Conservation (phyloP, 306 rosid genomes). For the Crotalaria pallida region DNA sequence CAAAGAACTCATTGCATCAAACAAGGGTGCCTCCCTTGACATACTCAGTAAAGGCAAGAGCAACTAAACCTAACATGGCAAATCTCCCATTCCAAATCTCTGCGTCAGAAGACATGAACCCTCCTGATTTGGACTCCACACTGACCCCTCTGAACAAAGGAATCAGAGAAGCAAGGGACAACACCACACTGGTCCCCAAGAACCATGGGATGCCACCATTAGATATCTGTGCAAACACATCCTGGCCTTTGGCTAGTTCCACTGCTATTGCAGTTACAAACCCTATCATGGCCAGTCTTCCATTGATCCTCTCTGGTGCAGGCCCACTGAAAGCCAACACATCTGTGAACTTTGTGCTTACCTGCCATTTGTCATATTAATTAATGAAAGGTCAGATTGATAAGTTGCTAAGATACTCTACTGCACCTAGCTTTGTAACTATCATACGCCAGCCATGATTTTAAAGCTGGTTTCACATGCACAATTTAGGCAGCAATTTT, state of each 20-base stretch:
- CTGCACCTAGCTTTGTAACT: too few species aligned
- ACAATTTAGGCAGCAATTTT: too few species aligned
- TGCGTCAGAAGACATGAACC: conserved; percentile 60
- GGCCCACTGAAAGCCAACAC: conserved; percentile 75
- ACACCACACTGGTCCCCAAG: conserved; percentile 46
- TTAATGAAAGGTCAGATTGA: background rate
- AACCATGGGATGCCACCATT: conserved; percentile 72
- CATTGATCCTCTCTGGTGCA: conserved; percentile 91
- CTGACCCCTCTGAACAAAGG: conserved; percentile 66
- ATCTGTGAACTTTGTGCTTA: conserved; percentile 50
- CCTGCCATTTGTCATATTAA: conserved; percentile 15
- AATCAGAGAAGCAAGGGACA: conserved; percentile 60
- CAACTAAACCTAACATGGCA: conserved; percentile 85
- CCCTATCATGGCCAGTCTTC: conserved; percentile 84
- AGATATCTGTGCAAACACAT: conserved; percentile 49
- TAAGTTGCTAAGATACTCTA: too few species aligned
- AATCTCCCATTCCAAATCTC: conserved; percentile 81
- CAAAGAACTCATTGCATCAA: background rate
- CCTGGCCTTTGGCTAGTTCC: conserved; percentile 61
- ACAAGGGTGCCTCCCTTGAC: conserved; percentile 67
- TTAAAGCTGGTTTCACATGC: too few species aligned
- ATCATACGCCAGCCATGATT: too few species aligned
- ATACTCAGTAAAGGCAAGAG: conserved; percentile 64
- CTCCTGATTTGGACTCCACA: conserved; percentile 58
- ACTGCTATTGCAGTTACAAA: conserved; percentile 72